phyloP scores from a whole-genome alignment of 148 eudicot genomes.

The Rhododendron ferrugineum region DNA sequence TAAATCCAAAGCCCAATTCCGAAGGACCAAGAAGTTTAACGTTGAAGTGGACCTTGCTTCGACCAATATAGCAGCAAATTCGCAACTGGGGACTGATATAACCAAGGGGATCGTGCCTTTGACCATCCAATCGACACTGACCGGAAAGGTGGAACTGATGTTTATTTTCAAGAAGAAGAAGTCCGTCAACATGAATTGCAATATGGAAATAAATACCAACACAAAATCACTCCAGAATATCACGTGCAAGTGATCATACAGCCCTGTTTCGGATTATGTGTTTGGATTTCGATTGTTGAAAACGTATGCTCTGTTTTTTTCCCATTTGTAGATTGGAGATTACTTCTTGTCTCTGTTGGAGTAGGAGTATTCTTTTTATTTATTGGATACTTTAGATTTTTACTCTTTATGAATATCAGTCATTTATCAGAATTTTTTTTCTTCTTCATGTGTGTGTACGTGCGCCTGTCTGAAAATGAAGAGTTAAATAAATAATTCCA shows the following conservation, averaged over 20 bases:
- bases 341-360: background rate
- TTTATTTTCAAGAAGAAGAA: background rate
- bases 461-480: too few relatives aligned
- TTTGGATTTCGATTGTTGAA: background rate
- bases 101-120: background rate
- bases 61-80: background rate
- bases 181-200: background rate
- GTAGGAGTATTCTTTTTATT: background rate
- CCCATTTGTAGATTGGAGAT: background rate
- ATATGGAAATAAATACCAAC: background rate
- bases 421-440: too few relatives aligned
- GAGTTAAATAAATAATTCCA: too few relatives aligned
- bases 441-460: too few relatives aligned
- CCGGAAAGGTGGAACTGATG: background rate
- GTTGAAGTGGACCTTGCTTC: background rate
- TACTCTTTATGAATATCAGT: too few relatives aligned
- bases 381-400: too few relatives aligned
- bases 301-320: background rate
- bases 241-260: background rate
- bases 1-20: background rate
- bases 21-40: slow-evolving; percentile 13
- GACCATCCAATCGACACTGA: background rate
- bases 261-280: background rate
- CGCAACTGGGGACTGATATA: background rate
- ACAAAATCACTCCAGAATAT: background rate